Evolutionary conservation across 73 alveolate genomes (phyloP), one percentile per base, ranked within the genome.

Genomic region (Symbiodinium natans): DNA sequence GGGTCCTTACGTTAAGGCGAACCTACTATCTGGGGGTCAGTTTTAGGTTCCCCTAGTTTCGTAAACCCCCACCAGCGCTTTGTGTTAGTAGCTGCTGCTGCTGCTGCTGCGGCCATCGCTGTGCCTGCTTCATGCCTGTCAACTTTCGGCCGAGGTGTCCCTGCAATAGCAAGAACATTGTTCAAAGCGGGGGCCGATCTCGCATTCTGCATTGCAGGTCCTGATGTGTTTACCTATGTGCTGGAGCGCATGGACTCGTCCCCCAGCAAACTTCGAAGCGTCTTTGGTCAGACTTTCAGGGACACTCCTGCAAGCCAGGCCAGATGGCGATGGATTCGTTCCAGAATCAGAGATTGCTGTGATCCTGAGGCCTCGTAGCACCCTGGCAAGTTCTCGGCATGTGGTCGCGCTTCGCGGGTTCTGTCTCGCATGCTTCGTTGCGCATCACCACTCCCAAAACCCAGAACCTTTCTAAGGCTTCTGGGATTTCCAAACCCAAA

Each of bases 221-320:
- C 94, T 31, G 94, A 87, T n/a, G 84, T 87, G 68, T 87, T 87
- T 84, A 87, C 83, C 27, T 87, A 87, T 23, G 94, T 87, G 31
- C 59, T 87, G 94, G 94, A 87, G 29, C 94, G 84, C 8, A 87
- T 87, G 94, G 94, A 87, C 84, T 87, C 94, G 94, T 82, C 33
- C 9, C 46, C 7, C 38, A n/a, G n/a, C n/a, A n/a, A n/a, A n/a
- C n/a, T n/a, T n/a, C n/a, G n/a, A 13, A 63, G 40, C 89, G 4
- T 39, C 68, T 40, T 39, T 33, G 27, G 4, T 7, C 52, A 2
- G 3, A 31, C 36, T 13, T 31, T 7, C 11, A 34, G 86, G 48
- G 11, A 31, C 36, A 21, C 11, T 2, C 23, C 38, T 9, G 6
- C 21, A 6, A 27, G 41, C 86, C 71, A 87, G 94, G 94, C 95